Conservation (phyloP, 2,329 filamentous ascomycete genomes). For the Diaporthe sp. region DNA sequence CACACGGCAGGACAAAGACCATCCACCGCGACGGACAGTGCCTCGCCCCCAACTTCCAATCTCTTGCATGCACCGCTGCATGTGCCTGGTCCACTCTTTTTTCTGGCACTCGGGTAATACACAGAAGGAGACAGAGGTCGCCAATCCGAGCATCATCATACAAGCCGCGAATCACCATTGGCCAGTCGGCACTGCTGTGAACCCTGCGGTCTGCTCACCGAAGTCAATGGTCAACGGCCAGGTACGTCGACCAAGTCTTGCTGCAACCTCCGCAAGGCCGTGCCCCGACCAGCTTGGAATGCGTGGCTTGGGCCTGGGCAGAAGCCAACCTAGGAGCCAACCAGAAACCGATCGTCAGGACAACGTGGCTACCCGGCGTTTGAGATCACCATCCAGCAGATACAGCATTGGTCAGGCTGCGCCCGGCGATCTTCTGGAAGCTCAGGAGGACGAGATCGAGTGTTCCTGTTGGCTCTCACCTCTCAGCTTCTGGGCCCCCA, state of each 20-base stretch:
- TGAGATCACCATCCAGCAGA: background rate
- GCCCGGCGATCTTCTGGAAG: background rate
- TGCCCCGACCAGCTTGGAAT: background rate
- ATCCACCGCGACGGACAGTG: background rate
- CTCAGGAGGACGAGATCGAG: background rate
- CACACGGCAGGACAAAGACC: background rate
- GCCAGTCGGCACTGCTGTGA: background rate
- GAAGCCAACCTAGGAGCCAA: background rate
- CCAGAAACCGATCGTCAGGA: background rate
- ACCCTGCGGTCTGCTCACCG: conserved; percentile 25
- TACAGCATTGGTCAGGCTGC: background rate
- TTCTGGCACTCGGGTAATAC: conserved; percentile 9
- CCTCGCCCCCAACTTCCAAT: conserved; percentile 8
- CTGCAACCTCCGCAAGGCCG: background rate
- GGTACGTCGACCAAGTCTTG: background rate
- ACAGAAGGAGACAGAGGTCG: background rate
- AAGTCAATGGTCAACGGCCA: conserved; percentile 20
- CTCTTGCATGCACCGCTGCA: conserved; percentile 12
- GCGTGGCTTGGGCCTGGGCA: conserved; percentile 13
- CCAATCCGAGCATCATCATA: conserved; percentile 10
- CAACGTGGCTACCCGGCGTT: conserved; percentile 1
- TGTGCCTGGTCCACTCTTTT: background rate
- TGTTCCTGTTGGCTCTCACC: conserved; percentile 1
- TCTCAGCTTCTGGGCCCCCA: no score
- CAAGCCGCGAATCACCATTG: background rate